Conservation (phyloP, 805 yeast genomes). For the Pichia exigua region DNA sequence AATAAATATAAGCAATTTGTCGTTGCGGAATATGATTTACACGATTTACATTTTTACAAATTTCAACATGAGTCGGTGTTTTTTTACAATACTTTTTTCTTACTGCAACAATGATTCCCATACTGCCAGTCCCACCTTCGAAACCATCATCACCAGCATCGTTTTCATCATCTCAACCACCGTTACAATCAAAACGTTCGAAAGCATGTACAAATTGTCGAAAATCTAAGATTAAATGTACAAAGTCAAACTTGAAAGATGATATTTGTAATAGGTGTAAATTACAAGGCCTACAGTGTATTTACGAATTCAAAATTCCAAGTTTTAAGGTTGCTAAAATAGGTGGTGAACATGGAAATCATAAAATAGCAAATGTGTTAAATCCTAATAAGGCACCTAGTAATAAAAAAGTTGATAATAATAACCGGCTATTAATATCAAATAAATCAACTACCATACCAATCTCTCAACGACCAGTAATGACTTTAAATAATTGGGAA, state of each 20-base stretch:
- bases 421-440: neutral
- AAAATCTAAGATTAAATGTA: conserved; percentile 55
- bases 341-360: neutral
- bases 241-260: conserved; percentile 31
- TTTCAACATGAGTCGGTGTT: no score
- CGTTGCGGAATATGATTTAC: no score
- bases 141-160: neutral
- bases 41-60: no score
- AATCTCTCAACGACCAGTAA: neutral
- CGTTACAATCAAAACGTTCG: conserved; percentile 9
- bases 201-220: conserved; percentile 63
- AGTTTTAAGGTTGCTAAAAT: conserved; percentile 14
- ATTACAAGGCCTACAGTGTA: conserved; percentile 44
- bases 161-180: neutral
- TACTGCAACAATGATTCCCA: neutral
- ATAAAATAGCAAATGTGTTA: no score
- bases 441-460: neutral
- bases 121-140: neutral
- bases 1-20: no score
- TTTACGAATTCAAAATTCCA: conserved; percentile 43
- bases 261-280: conserved; percentile 54
- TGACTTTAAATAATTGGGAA: conserved; percentile 23
- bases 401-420: neutral
- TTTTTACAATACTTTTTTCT: neutral
- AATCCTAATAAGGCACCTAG: neutral